phyloP scores from a whole-genome alignment of 306 rosid species.

The Lithocarpus polystachyus region DNA sequence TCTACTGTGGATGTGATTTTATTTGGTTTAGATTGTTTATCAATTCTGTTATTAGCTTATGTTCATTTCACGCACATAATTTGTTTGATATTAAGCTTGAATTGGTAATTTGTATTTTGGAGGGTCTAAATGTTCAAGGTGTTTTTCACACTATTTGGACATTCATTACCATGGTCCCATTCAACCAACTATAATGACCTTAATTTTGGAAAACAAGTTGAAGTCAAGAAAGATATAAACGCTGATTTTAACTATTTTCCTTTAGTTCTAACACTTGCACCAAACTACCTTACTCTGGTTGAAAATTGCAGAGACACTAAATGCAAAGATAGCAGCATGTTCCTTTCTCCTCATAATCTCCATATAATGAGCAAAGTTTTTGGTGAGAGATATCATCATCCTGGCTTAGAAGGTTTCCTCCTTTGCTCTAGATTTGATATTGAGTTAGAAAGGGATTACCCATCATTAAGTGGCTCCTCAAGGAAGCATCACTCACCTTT shows the following conservation, averaged over 20 bases:
- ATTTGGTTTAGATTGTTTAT: too few species aligned
- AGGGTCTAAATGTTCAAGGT: too few species aligned
- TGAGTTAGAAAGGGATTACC: conserved; percentile 26
- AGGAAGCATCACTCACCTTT: conserved; percentile 29
- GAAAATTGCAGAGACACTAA: conserved; percentile 28
- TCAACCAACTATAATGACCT: conserved; percentile 28
- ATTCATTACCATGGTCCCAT: conserved; percentile 29
- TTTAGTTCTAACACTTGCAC: not conserved
- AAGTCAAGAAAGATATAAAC: conserved; percentile 27
- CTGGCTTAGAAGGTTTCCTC: conserved; percentile 35
- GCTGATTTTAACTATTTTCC: conserved; percentile 29
- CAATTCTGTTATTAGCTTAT: too few species aligned
- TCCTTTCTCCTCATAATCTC: conserved; percentile 30
- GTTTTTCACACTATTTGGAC: too few species aligned
- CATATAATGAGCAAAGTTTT: conserved; percentile 34
- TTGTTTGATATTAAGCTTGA: too few species aligned
- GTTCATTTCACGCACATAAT: too few species aligned
- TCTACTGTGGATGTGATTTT: too few species aligned
- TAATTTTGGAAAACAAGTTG: conserved; percentile 31
- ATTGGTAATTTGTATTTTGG: too few species aligned
- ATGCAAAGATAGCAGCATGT: conserved; percentile 26
- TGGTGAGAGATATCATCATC: conserved; percentile 21
- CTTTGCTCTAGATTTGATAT: conserved; percentile 33
- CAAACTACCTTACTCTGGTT: conserved; percentile 23
- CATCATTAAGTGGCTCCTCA: conserved; percentile 32